Percentiles rank a stretch among this genome's conserved stretches.
Evolutionary conservation across 345 rosid species (phyloP).

Genomic region (Brassica incana): DNA sequence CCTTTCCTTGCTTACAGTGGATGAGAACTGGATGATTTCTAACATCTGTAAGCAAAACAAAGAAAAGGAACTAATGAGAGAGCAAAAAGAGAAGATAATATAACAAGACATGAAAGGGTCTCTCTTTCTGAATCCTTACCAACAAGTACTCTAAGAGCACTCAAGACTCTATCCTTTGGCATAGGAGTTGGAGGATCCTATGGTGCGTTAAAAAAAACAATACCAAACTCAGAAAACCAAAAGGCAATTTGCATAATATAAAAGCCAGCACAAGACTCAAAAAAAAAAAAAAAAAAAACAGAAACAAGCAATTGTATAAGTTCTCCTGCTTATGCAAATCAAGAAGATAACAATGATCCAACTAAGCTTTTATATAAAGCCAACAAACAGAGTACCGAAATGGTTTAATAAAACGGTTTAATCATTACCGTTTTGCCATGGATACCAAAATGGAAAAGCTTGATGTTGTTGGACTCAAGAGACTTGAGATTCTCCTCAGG

Average conservation of each 20-base stretch:
- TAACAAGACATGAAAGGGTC: background rate
- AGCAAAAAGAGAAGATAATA: background rate
- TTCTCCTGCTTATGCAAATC: background rate
- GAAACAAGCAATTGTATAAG: background rate
- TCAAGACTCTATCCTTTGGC: slow-evolving; percentile 56
- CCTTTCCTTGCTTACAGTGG: slow-evolving; percentile 95
- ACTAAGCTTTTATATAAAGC: background rate
- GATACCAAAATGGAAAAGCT: slow-evolving; percentile 74
- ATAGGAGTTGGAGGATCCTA: slow-evolving; percentile 63
- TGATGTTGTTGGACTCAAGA: slow-evolving; percentile 54
- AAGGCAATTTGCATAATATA: background rate
- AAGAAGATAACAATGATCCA: background rate
- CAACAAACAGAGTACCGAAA: background rate
- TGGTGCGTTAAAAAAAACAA: slow-evolving; percentile 19
- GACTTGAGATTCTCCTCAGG: slow-evolving; percentile 69
- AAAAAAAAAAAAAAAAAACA: background rate
- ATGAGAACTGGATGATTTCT: slow-evolving; percentile 83
- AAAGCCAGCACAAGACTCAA: background rate
- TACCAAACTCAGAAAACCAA: slow-evolving; percentile 23
- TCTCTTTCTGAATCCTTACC: slow-evolving; percentile 48
- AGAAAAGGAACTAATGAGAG: background rate
- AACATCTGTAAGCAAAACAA: slow-evolving; percentile 58
- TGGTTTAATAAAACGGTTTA: no score
- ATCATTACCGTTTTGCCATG: slow-evolving; percentile 73
- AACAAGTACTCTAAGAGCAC: slow-evolving; percentile 67